These are phyloP conservation scores for Tulasnella sp. DNA, from an alignment of 768 basidiomycete genomes.

Conservation along the genomic window DNA sequence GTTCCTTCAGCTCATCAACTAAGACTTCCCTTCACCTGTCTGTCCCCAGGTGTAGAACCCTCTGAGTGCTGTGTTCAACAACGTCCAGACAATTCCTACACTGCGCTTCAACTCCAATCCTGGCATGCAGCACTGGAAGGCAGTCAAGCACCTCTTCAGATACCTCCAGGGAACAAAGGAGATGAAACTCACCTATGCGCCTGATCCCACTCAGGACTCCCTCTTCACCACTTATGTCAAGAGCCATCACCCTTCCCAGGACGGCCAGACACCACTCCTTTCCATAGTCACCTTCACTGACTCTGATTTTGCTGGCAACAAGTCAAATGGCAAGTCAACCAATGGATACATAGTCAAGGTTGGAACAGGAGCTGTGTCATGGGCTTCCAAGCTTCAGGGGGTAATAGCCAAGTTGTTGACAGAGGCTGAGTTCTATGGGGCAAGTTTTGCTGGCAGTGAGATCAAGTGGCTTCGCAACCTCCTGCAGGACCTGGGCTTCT, in stretches of 20 bases:
- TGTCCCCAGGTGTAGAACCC: no score
- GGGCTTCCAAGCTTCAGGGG: conserved; percentile 30
- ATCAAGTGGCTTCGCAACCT: conserved; percentile 19
- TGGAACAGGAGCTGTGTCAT: conserved; percentile 28
- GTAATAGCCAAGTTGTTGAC: conserved; percentile 28
- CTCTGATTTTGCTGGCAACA: conserved; percentile 23
- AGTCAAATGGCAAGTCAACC: conserved; percentile 24
- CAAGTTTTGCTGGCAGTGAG: conserved; percentile 19
- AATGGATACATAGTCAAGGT: conserved; percentile 30
- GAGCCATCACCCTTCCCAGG: no score
- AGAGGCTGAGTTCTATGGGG: conserved; percentile 24
- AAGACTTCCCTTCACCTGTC: no score
- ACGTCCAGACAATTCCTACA: conserved; percentile 10
- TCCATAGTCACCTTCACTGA: conserved; percentile 22
- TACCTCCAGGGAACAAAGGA: conserved; percentile 11
- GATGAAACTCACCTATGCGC: not conserved
- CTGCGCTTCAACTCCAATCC: conserved; percentile 11
- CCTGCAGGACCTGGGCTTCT: conserved; percentile 16
- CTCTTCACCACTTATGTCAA: no score
- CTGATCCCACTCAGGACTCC: not conserved
- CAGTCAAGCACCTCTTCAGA: conserved; percentile 9
- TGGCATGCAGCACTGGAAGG: conserved; percentile 4
- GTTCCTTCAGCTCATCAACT: no score
- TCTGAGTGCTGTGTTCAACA: no score
- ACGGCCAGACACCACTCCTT: no score